Evolutionary conservation across 495 filamentous ascomycete genomes (phyloP), one percentile per base, ranked within the genome.

Genomic region (Achaetomiella virescens): DNA sequence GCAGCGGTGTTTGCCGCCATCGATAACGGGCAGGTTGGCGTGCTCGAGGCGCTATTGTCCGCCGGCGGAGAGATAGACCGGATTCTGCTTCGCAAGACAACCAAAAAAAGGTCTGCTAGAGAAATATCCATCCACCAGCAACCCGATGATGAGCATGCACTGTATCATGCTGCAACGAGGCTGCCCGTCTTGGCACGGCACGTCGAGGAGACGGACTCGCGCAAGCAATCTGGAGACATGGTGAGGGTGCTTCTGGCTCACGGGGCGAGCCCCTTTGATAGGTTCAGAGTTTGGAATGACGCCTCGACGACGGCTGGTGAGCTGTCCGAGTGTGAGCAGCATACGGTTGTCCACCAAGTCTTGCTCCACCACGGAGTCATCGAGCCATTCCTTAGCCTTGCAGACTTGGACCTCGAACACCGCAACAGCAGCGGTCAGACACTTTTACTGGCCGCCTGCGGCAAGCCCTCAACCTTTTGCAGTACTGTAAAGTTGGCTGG

Each of bases 221-320:
- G 12, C 17, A n/a, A 49, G 20, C 8, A 4, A 1, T n/a, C 1
- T 25, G 9, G 17, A 11, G 55, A 81, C 55, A 64, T 79, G 36
- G 55, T 63, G 14, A 55, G 52, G 20, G 12, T 58, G 1, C 59
- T 69, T 8, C 35, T 71, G 12, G 47, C 45, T 20, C 24, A 60
- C 52, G 66, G 66, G 10, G 66, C 61, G 2, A 61, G 68, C 42
- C 58, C 58, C 0, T 55, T 53, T 17, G 47, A 47, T 17, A 42
- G 5, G 18, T 52, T 50, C 29, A 25, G 9, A n/a, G 40, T 44
- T 7, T 21, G 20, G 5, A 60, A 15, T 29, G n/a, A n/a, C n/a
- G n/a, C n/a, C 11, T 10, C 21, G 22, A 42, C 22, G 33, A 3
- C 14, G 20, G 24, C 6, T 8, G 35, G 21, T 22, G 20, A 31